Conservation (phyloP, 2,329 filamentous ascomycete species). For the Cladosporium sp. region DNA sequence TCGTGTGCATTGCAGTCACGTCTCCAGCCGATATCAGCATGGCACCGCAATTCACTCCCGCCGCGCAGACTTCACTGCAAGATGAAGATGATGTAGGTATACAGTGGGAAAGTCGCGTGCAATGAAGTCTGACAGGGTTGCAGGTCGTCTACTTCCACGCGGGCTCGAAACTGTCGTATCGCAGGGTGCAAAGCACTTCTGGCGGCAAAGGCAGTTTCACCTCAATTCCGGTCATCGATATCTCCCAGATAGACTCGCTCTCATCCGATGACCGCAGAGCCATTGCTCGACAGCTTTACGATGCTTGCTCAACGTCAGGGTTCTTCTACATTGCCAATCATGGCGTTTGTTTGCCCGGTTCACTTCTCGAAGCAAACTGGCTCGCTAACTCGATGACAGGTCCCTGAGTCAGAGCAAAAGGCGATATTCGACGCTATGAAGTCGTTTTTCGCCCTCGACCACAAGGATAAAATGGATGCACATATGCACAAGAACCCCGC, state of each 20-base stretch:
- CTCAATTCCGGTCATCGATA: slow-evolving; percentile 26
- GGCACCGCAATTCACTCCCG: neutral
- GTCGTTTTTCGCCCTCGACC: slow-evolving; percentile 37
- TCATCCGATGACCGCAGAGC: neutral
- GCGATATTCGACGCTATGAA: slow-evolving; percentile 37
- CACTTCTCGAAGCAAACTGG: neutral
- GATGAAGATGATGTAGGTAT: neutral
- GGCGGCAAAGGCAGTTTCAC: slow-evolving; percentile 22
- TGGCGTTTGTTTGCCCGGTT: slow-evolving; percentile 41
- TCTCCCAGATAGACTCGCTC: slow-evolving; percentile 20
- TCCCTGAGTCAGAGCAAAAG: slow-evolving; percentile 34
- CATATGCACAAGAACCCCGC: slow-evolving; percentile 55
- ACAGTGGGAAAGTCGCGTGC: too few relatives aligned
- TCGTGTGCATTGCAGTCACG: neutral
- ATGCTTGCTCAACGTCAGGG: slow-evolving; percentile 53
- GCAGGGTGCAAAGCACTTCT: slow-evolving; percentile 18
- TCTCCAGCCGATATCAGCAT: neutral
- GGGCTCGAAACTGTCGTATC: slow-evolving; percentile 19
- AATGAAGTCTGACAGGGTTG: neutral
- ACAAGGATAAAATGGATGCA: slow-evolving; percentile 41
- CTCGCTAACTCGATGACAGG: slow-evolving; percentile 25
- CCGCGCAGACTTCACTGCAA: neutral
- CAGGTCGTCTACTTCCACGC: slow-evolving; percentile 24
- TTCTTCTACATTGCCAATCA: slow-evolving; percentile 88
- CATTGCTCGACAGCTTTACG: slow-evolving; percentile 7